Evolutionary conservation across 495 filamentous ascomycete genomes (phyloP).

Genomic region (Xylaria castorea): DNA sequence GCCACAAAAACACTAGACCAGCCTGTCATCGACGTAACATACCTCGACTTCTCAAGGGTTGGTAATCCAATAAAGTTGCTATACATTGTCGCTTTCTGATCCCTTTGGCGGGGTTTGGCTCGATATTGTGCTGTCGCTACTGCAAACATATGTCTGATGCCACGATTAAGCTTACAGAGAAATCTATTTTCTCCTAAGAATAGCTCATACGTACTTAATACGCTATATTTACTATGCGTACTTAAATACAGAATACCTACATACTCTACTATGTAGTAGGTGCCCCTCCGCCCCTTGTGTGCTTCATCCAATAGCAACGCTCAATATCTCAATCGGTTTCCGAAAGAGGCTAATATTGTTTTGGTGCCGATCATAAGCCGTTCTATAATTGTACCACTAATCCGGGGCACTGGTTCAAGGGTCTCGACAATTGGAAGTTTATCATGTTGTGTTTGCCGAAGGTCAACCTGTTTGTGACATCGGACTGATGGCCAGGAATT

Average conservation of each 20-base stretch:
- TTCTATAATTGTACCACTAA: conserved; percentile 25
- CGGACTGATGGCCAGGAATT: not conserved
- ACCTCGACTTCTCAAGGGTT: not conserved
- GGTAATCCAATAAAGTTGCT: not conserved
- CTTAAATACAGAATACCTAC: not conserved
- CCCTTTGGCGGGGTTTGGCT: not conserved
- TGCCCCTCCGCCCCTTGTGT: too few relatives aligned
- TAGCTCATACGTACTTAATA: conserved; percentile 6
- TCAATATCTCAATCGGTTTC: not conserved
- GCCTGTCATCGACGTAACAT: conserved; percentile 2
- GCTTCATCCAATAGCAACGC: conserved; percentile 3
- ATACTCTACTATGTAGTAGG: too few relatives aligned
- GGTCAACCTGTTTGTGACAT: not conserved
- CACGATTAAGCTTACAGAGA: not conserved
- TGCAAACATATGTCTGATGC: not conserved
- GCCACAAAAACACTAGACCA: conserved; percentile 2
- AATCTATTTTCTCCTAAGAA: conserved; percentile 6
- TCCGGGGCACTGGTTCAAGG: conserved; percentile 25
- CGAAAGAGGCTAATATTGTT: conserved; percentile 24
- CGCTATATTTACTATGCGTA: not conserved
- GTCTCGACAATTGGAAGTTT: not conserved
- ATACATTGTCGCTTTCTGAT: not conserved
- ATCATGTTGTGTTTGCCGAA: not conserved
- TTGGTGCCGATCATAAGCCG: conserved; percentile 15
- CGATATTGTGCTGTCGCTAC: not conserved